Evolutionary conservation across 2,329 filamentous ascomycete genomes (phyloP).

Genomic region (Fusarium heterosporum): DNA sequence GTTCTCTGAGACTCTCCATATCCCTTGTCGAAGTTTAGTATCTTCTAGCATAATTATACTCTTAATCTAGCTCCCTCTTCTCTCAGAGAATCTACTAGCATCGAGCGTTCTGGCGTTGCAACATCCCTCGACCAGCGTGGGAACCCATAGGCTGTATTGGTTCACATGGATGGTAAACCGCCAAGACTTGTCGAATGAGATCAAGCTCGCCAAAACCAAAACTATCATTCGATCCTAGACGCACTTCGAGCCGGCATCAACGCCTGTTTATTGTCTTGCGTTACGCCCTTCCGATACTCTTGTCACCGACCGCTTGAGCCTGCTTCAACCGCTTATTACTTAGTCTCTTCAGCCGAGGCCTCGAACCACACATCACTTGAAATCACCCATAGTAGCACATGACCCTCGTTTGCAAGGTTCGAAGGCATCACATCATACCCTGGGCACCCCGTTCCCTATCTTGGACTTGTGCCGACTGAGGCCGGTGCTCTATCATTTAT

Average conservation of each 20-base stretch:
- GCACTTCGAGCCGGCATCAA: background rate
- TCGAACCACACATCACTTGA: background rate
- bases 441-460: slow-evolving; percentile 18
- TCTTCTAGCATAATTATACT: background rate
- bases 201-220: slow-evolving; percentile 11
- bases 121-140: background rate
- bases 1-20: background rate
- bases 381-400: slow-evolving; percentile 13
- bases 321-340: background rate
- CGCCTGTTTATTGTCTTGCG: background rate
- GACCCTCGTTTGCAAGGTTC: background rate
- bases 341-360: background rate
- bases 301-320: background rate
- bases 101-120: background rate
- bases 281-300: background rate
- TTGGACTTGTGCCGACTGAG: slow-evolving; percentile 1
- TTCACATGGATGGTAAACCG: background rate
- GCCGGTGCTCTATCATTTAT: background rate
- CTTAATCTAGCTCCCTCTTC: no score
- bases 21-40: background rate
- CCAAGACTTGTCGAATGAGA: background rate
- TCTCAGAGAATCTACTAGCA: fast-evolving
- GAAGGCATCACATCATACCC: slow-evolving; percentile 11
- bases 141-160: background rate
- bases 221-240: background rate